Evolutionary conservation across 1,284 basidiomycete species (phyloP), one percentile per base, ranked within the genome.

Genomic region (Athelia sp.): DNA sequence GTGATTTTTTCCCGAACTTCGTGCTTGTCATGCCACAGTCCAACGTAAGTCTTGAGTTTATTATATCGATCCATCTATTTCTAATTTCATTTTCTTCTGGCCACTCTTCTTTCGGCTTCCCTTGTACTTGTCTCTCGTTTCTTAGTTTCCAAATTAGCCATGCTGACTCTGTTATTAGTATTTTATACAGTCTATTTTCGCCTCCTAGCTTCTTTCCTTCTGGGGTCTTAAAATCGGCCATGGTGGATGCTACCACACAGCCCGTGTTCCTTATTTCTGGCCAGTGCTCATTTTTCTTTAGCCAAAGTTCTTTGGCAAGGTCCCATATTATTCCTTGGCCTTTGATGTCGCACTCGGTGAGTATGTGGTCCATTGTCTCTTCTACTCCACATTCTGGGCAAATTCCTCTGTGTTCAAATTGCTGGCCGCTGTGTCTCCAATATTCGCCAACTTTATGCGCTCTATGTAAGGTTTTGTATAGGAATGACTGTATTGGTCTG

Each of bases 131-230:
- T 43, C 56, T 47, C 31, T 48, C 48, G 31, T 43, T 42, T 18
- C 52, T 23, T 13, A 55, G 38, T 14, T 48, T 46, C 54, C 54
- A 55, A 1, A 55, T 49, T n/a, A 55, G 52, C 26, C 48, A 24
- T 3, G 47, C 50, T 3, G 52, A 51, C 35, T 52, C 49, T 10
- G 52, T 22, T 15, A 53, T 29, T 23, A 55, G 13, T n/a, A 51
- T 56, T 19, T 48, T 23, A 22, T 26, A 36, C 1, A 50, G 29
- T 11, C 52, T 24, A 3, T 29, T 38, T 19, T 22, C 36, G n/a
- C 51, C 53, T 14, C 13, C 18, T 14, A 45, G 42, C 45, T 18
- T n/a, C 22, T n/a, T 22, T 45, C 47, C 23, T 21, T 44, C 3
- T 6, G 47, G 21, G 18, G 13, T 43, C 15, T 23, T 46, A 6